Evolutionary conservation across 345 rosid species (phyloP).

Genomic region (Ceriops zippeliana): DNA sequence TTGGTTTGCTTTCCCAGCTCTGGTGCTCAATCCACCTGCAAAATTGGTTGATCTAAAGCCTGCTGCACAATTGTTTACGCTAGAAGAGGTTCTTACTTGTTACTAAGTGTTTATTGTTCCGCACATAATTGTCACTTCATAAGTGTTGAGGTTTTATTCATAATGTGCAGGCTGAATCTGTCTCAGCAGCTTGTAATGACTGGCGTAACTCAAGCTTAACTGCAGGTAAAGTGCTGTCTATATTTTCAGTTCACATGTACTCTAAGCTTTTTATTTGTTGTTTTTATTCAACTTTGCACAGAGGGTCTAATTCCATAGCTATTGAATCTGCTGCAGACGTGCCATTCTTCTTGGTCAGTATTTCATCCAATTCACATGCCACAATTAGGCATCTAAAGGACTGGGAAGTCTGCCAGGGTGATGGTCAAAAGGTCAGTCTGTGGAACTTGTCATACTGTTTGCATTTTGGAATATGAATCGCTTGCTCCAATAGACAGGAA

Average conservation of each 20-base stretch:
- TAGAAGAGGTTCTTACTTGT: slow-evolving; percentile 45
- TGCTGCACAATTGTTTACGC: slow-evolving; percentile 68
- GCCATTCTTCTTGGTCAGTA: slow-evolving; percentile 72
- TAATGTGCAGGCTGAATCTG: slow-evolving; percentile 56
- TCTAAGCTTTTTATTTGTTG: neutral
- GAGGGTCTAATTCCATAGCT: neutral
- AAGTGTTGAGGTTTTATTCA: slow-evolving; percentile 2
- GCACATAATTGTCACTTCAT: neutral
- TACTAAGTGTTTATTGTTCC: neutral
- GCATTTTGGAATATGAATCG: neutral
- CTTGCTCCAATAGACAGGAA: slow-evolving; percentile 9
- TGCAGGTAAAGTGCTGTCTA: slow-evolving; percentile 38
- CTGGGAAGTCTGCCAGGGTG: slow-evolving; percentile 58
- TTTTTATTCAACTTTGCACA: neutral
- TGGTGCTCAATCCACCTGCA: slow-evolving; percentile 83
- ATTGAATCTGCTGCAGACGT: slow-evolving; percentile 47
- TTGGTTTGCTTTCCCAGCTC: slow-evolving; percentile 89
- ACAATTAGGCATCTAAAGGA: slow-evolving; percentile 63
- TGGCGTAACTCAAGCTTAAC: slow-evolving; percentile 77
- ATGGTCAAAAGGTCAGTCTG: slow-evolving; percentile 62
- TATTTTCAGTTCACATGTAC: neutral
- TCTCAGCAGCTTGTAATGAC: slow-evolving; percentile 69
- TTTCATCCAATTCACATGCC: slow-evolving; percentile 55
- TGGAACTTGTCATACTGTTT: slow-evolving; percentile 4
- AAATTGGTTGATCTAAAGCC: slow-evolving; percentile 59